Base-by-base conservation (phyloP, 202 grass and related monocot genomes). In the Musa balbisiana region DNA sequence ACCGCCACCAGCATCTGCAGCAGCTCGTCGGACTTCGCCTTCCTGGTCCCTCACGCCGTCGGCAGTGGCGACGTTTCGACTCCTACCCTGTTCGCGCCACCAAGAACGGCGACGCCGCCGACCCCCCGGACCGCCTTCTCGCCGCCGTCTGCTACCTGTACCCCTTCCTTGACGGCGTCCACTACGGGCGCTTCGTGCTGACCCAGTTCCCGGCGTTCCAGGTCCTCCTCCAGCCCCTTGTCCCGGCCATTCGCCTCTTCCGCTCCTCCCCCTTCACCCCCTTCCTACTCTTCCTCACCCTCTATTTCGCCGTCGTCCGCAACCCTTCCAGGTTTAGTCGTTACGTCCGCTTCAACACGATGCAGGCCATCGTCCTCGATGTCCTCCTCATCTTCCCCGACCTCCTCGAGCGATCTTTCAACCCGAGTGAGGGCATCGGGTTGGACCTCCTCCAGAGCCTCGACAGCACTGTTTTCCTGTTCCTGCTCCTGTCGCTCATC, bases 281-380 rank as follows among this genome's bases (percentile, higher is more conserved):
- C 62, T 84, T 94, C 77, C 87, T 91, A 79, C 79, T 98, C 81
- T 98, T 94, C 83, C 80, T 93, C 74, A 93, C 88, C 76, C 90
- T 98, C 84, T 98, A 98, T 83, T 98, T 98, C 77, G 88, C 85
- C 56, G 83, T 98, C 29, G 94, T 98, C 14, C 88, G 90, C 33
- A 94, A 94, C 68, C 88, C 92, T 33, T 85, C 86, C 77, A 74
- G 80, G 43, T 98, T 93, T 87, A 84, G 88, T 85, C 88, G 94
- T 64, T 98, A 89, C 71, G 94, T 98, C 56, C 86, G 94, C 55
- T 98, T 98, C 88, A 98, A 98, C 71, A 90, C 94, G 60, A 94
- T 98, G 94, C 94, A 98, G 83, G 94, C 91, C 67, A 90, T 98
- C 77, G 89, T 75, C 52, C 91, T 94, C 64, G 95, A 99, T 56